Conservation (phyloP, 805 yeast genomes). For the Wickerhamomyces kurtzmanii region DNA sequence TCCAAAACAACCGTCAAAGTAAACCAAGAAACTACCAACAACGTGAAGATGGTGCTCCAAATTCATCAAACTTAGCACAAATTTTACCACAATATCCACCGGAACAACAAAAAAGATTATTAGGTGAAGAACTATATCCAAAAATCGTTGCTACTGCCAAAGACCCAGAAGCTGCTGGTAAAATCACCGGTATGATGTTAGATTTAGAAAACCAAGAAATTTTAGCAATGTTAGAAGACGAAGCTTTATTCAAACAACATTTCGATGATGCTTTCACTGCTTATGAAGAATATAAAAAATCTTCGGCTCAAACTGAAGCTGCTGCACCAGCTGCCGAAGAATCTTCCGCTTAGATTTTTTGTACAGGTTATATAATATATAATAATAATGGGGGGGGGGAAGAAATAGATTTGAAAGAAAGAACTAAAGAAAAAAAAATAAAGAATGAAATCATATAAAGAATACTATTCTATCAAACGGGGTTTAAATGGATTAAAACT, state of each 20-base stretch:
- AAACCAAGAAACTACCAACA: constrained; percentile 26
- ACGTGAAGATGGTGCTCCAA: constrained; percentile 20
- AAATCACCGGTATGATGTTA: constrained; percentile 97
- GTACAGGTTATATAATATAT: no score
- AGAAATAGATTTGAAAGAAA: no score
- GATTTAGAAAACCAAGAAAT: constrained; percentile 92
- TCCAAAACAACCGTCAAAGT: constrained; percentile 30
- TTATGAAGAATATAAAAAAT: constrained; percentile 78
- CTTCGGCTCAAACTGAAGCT: constrained; percentile 16
- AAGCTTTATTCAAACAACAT: constrained; percentile 79
- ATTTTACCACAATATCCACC: constrained; percentile 57
- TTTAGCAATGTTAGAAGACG: constrained; percentile 81
- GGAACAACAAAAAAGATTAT: constrained; percentile 92
- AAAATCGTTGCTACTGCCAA: constrained; percentile 79
- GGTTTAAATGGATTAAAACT: no score
- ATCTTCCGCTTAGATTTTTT: no score
- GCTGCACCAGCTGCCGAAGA: constrained; percentile 12
- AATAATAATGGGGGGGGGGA: no score
- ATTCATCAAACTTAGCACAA: constrained; percentile 42
- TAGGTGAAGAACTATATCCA: constrained; percentile 96
- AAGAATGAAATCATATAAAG: no score
- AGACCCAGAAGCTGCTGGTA: constrained; percentile 94
- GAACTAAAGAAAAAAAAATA: no score
- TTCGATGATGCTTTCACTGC: constrained; percentile 93
- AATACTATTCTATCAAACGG: no score